Percentiles rank a stretch among this genome's conserved stretches.
phyloP scores from a whole-genome alignment of 305 asterid species.

The Stenogyne calaminthoides region DNA sequence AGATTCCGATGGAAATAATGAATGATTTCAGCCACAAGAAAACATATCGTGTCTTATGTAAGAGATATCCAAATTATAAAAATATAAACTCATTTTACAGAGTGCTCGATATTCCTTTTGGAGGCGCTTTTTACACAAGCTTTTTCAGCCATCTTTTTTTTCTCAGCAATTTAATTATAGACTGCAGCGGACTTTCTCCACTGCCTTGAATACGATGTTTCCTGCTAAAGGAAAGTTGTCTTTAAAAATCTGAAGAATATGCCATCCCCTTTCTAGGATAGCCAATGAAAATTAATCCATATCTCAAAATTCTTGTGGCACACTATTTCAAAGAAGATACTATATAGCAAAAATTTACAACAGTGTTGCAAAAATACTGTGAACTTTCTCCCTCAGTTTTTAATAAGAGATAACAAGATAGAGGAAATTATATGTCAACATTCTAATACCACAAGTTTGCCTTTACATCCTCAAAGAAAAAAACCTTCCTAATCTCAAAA shows the following conservation, averaged over 20 bases:
- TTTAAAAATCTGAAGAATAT: background rate
- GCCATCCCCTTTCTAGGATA: background rate
- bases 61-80: constrained; percentile 21
- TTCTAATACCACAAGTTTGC: background rate
- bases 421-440: background rate
- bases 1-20: background rate
- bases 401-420: background rate
- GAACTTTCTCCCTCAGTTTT: background rate
- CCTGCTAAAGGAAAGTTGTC: constrained; percentile 34
- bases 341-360: background rate
- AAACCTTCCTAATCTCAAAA: background rate
- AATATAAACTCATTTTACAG: constrained; percentile 71
- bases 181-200: constrained; percentile 33
- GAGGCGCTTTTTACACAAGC: constrained; percentile 89
- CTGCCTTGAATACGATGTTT: constrained; percentile 26
- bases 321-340: constrained; percentile 10
- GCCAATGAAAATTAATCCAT: background rate
- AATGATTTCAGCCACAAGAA: constrained; percentile 18
- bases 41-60: constrained; percentile 4
- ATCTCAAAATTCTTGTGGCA: background rate
- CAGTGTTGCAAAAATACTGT: background rate
- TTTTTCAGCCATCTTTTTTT: constrained; percentile 65
- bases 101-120: constrained; percentile 97
- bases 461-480: background rate
- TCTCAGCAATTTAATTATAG: constrained; percentile 6